Conservation (phyloP, 495 filamentous ascomycete genomes). For the Tuber magnatum region DNA sequence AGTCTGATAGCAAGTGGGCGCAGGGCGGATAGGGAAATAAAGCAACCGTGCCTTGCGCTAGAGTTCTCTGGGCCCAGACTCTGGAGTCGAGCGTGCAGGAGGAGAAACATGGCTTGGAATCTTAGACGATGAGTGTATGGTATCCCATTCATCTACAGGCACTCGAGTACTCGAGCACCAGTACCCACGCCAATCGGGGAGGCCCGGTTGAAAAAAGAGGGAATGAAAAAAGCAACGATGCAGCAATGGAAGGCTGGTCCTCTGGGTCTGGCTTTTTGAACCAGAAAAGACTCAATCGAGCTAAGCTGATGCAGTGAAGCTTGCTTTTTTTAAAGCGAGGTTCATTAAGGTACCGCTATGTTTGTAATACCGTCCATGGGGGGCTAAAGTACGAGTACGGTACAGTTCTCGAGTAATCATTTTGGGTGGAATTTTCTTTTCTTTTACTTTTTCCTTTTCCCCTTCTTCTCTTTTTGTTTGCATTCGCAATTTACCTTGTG, state of each 20-base stretch:
- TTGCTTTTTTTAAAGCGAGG: background rate
- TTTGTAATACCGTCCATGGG: no score
- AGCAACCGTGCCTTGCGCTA: background rate
- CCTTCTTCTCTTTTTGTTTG: no score
- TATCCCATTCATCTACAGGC: conserved; percentile 1
- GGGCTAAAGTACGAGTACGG: no score
- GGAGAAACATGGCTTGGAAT: conserved; percentile 1
- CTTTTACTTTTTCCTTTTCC: no score
- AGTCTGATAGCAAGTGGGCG: background rate
- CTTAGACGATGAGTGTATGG: background rate
- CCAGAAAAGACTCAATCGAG: background rate
- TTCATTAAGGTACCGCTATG: background rate
- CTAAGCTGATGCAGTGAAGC: background rate
- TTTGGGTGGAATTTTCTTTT: no score
- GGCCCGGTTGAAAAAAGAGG: background rate
- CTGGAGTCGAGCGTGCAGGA: background rate
- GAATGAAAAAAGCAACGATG: background rate
- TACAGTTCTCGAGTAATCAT: no score
- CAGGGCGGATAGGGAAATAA: background rate
- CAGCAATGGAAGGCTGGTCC: background rate
- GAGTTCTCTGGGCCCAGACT: background rate
- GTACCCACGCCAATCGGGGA: background rate
- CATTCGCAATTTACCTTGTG: no score
- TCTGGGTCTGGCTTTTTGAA: background rate
- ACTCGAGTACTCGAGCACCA: no score